Evolutionary conservation across 2,329 filamentous ascomycete genomes (phyloP).

Genomic region (Alternaria gansuensis): DNA sequence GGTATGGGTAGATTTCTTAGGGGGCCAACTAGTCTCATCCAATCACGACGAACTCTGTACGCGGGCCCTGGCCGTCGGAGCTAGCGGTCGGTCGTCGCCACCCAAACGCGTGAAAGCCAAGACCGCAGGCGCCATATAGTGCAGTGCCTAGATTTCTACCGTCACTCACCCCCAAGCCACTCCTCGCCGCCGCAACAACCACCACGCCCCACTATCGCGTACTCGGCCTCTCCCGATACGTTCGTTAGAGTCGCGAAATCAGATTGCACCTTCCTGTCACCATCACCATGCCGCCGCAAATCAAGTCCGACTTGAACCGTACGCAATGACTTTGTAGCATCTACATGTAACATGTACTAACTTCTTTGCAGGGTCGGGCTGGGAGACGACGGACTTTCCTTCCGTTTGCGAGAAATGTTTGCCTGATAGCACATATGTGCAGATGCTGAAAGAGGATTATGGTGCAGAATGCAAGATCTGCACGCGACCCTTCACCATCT

Average conservation of each 20-base stretch:
- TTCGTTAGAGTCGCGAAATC: not conserved
- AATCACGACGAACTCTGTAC: slow-evolving; percentile 32
- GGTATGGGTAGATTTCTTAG: slow-evolving; percentile 35
- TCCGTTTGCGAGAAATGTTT: slow-evolving; percentile 92
- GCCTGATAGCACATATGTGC: slow-evolving; percentile 95
- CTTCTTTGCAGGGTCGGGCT: slow-evolving; percentile 62
- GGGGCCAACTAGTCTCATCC: slow-evolving; percentile 17
- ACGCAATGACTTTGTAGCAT: slow-evolving; percentile 56
- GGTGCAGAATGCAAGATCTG: slow-evolving; percentile 79
- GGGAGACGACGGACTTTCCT: slow-evolving; percentile 92
- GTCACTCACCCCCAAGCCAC: slow-evolving; percentile 22
- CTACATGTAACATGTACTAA: not conserved
- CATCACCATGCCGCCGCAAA: slow-evolving; percentile 79
- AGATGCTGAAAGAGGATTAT: slow-evolving; percentile 98
- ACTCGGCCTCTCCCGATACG: slow-evolving; percentile 26
- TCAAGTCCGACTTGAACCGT: slow-evolving; percentile 94
- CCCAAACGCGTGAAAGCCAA: slow-evolving; percentile 24
- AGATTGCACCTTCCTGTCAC: slow-evolving; percentile 6
- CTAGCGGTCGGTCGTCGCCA: slow-evolving; percentile 22
- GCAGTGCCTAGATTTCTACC: slow-evolving; percentile 33
- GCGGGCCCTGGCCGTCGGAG: slow-evolving; percentile 19
- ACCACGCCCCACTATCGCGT: slow-evolving; percentile 27
- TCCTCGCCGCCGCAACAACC: slow-evolving; percentile 15
- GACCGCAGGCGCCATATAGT: slow-evolving; percentile 8
- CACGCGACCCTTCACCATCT: slow-evolving; percentile 94